A percentile compares a stretch with the other conserved stretches of the same genome.
phyloP scores from a whole-genome alignment of 164 flowering plant species.

The Santalum album region DNA sequence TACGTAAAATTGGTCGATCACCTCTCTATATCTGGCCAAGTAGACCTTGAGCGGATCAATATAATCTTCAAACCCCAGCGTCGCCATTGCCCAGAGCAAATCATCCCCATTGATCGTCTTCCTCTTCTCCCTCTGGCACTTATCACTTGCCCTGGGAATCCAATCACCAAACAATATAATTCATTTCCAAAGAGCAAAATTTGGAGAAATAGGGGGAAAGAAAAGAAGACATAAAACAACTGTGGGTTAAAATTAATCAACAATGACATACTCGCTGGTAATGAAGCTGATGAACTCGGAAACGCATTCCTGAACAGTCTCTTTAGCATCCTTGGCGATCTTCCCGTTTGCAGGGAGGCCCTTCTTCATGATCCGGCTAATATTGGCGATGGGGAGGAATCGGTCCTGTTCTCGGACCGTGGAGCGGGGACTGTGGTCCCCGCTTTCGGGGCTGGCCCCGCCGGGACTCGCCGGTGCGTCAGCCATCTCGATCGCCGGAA shows the following conservation, averaged over 20 bases:
- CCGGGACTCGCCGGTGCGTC: not conserved
- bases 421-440: not conserved
- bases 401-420: slow-evolving; percentile 64
- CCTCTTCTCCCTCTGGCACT: slow-evolving; percentile 63
- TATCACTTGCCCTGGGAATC: slow-evolving; percentile 45
- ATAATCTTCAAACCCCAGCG: slow-evolving; percentile 60
- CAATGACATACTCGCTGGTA: slow-evolving; percentile 55
- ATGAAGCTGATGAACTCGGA: slow-evolving; percentile 71
- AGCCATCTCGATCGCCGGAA: not conserved
- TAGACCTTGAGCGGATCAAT: slow-evolving; percentile 52
- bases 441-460: not conserved
- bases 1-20: slow-evolving; percentile 1
- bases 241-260: too few relatives aligned
- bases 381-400: slow-evolving; percentile 70
- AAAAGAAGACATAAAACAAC: not conserved
- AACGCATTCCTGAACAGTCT: slow-evolving; percentile 74
- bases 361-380: slow-evolving; percentile 78
- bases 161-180: not conserved
- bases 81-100: slow-evolving; percentile 67
- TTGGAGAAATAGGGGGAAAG: not conserved
- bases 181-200: not conserved
- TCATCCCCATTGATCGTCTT: slow-evolving; percentile 63
- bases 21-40: slow-evolving; percentile 53
- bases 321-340: slow-evolving; percentile 76
- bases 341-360: slow-evolving; percentile 70